phyloP scores from a whole-genome alignment of 1,139 yeast species.

The Nakaseomyces uthaithaninus region DNA sequence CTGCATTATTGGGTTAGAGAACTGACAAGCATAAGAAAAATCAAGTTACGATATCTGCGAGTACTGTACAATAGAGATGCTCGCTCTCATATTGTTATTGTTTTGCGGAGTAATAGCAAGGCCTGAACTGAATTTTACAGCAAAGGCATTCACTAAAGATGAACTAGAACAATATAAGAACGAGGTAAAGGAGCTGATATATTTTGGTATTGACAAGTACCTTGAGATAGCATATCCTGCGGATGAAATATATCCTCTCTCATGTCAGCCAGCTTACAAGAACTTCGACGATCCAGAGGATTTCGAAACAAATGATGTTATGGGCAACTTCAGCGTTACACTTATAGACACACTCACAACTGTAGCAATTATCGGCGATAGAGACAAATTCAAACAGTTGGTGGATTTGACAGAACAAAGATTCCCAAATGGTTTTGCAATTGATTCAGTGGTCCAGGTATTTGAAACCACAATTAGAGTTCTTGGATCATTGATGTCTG shows the following conservation, averaged over 20 bases:
- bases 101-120: conserved; percentile 4
- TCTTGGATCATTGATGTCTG: conserved; percentile 68
- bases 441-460: conserved; percentile 67
- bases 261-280: conserved; percentile 63
- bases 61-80: no score
- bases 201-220: conserved; percentile 75
- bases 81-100: not conserved
- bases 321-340: conserved; percentile 78
- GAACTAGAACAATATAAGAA: conserved; percentile 42
- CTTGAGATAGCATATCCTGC: conserved; percentile 65
- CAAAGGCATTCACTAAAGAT: conserved; percentile 38
- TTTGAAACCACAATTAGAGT: conserved; percentile 78
- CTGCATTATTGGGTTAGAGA: no score
- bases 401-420: conserved; percentile 40
- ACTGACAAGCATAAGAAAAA: no score
- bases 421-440: conserved; percentile 42
- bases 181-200: conserved; percentile 51
- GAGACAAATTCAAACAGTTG: conserved; percentile 43
- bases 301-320: conserved; percentile 64
- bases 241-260: conserved; percentile 72
- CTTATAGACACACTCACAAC: conserved; percentile 74
- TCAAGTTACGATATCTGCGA: no score
- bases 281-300: conserved; percentile 48
- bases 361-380: conserved; percentile 62
- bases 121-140: not conserved